phyloP scores from a whole-genome alignment of 2,329 filamentous ascomycete genomes.

The Chalaropsis thielavioides region DNA sequence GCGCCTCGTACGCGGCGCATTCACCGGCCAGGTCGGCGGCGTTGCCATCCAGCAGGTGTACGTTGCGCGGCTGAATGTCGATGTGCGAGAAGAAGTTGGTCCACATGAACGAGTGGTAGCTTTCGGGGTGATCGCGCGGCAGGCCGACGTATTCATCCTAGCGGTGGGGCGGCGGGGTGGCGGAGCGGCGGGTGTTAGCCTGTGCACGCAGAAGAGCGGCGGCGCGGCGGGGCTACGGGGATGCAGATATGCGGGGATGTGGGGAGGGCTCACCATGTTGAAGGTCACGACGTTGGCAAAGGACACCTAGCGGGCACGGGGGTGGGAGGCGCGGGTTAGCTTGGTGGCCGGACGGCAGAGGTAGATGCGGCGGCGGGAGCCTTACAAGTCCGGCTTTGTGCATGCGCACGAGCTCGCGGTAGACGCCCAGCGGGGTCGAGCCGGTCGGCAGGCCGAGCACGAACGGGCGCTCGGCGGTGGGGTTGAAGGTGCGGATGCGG shows the following conservation, averaged over 20 bases:
- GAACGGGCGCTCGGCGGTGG: conserved; percentile 58
- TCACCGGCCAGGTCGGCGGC: conserved; percentile 60
- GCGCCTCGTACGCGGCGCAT: conserved; percentile 64
- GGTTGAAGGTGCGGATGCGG: conserved; percentile 63
- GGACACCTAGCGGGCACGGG: too few relatives aligned
- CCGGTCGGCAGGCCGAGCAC: conserved; percentile 74
- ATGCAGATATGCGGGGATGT: too few relatives aligned
- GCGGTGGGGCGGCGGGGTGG: not conserved
- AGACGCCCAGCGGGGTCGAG: conserved; percentile 64
- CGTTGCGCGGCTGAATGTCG: conserved; percentile 66
- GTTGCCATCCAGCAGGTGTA: conserved; percentile 74
- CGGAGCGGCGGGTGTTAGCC: conserved; percentile 10
- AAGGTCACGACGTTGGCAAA: conserved; percentile 84
- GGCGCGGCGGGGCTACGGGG: too few relatives aligned
- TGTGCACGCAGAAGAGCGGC: too few relatives aligned
- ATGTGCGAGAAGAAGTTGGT: conserved; percentile 79
- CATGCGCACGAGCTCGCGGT: conserved; percentile 57
- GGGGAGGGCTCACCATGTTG: conserved; percentile 64
- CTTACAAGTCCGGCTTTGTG: conserved; percentile 50
- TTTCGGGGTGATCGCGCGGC: conserved; percentile 68
- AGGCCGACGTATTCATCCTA: conserved; percentile 79
- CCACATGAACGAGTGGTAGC: conserved; percentile 89
- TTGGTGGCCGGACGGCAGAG: conserved; percentile 7
- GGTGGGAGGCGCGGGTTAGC: not conserved
- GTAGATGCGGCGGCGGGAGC: not conserved